phyloP scores from a whole-genome alignment of 768 basidiomycete species.

The Pleurotus tuoliensis region DNA sequence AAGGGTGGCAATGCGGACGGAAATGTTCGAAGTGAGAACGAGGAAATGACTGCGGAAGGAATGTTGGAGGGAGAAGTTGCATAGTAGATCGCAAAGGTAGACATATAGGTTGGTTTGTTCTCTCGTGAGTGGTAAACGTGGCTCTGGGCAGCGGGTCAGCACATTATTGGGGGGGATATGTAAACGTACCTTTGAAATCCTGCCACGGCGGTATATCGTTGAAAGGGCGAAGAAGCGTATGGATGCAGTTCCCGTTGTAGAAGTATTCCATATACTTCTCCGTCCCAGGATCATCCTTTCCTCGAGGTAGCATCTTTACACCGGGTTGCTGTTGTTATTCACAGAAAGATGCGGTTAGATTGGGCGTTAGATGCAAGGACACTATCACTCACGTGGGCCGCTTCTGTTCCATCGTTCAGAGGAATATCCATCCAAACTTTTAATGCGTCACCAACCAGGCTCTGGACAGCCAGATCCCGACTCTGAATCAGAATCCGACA shows the following conservation, averaged over 20 bases:
- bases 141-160: slow-evolving; percentile 30
- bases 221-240: slow-evolving; percentile 80
- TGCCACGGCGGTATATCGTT: slow-evolving; percentile 51
- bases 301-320: slow-evolving; percentile 40
- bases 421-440: slow-evolving; percentile 81
- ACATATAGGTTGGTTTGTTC: slow-evolving; percentile 82
- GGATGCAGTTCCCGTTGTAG: slow-evolving; percentile 71
- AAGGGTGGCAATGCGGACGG: slow-evolving; percentile 69
- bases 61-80: slow-evolving; percentile 86
- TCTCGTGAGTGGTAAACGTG: slow-evolving; percentile 53
- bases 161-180: background rate
- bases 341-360: slow-evolving; percentile 4
- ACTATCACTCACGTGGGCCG: slow-evolving; percentile 25
- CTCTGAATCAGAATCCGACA: slow-evolving; percentile 77
- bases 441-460: slow-evolving; percentile 85
- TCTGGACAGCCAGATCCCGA: slow-evolving; percentile 82
- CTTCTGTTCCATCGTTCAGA: slow-evolving; percentile 36
- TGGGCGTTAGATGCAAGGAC: slow-evolving; percentile 2
- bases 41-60: slow-evolving; percentile 90
- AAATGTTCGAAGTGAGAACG: slow-evolving; percentile 76
- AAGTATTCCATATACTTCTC: slow-evolving; percentile 93
- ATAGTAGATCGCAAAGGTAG: slow-evolving; percentile 87
- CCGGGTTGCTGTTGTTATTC: slow-evolving; percentile 13
- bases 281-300: slow-evolving; percentile 81
- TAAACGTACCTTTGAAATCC: slow-evolving; percentile 28